These are phyloP conservation scores for Aureoboletus auriporus DNA, from an alignment of 768 basidiomycete genomes.

Conservation along the genomic window DNA sequence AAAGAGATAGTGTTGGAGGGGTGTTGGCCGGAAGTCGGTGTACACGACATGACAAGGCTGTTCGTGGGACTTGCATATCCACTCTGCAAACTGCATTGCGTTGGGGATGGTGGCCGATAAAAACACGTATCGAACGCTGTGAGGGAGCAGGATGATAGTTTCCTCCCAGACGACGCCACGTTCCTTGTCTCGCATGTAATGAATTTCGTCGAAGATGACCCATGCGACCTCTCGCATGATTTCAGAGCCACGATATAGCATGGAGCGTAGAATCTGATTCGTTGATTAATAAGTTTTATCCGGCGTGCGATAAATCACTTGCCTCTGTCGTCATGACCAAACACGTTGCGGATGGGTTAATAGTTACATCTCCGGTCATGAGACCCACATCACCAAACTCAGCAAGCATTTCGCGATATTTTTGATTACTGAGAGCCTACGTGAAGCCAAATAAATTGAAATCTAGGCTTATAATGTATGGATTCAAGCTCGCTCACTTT, in stretches of 20 bases:
- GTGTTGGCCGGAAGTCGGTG: constrained; percentile 98
- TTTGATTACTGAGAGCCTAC: constrained; percentile 97
- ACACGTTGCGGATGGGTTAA: constrained; percentile 95
- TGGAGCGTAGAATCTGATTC: constrained; percentile 88
- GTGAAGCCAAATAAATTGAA: constrained; percentile 17
- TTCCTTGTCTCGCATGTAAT: constrained; percentile 99
- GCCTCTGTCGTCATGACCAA: constrained; percentile 99
- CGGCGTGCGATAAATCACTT: not conserved
- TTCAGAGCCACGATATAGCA: constrained; percentile 98
- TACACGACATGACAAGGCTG: constrained; percentile 99
- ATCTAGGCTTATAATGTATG: constrained; percentile 7
- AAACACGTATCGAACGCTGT: constrained; percentile 96
- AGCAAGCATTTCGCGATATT: constrained; percentile 96
- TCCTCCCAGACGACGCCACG: constrained; percentile 99
- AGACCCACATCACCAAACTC: constrained; percentile 98
- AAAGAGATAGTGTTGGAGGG: constrained; percentile 96
- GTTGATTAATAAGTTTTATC: not conserved
- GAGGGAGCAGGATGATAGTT: constrained; percentile 94
- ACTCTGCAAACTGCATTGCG: constrained; percentile 98
- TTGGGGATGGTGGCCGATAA: constrained; percentile 99
- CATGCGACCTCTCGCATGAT: constrained; percentile 99
- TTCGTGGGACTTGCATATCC: constrained; percentile 96
- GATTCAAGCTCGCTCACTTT: constrained; percentile 61
- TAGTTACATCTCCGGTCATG: constrained; percentile 99
- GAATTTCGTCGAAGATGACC: constrained; percentile 99